These are phyloP conservation scores for Ceratocystis diversiconidia DNA, from an alignment of 2,329 filamentous ascomycete species.

Conservation along the genomic window DNA sequence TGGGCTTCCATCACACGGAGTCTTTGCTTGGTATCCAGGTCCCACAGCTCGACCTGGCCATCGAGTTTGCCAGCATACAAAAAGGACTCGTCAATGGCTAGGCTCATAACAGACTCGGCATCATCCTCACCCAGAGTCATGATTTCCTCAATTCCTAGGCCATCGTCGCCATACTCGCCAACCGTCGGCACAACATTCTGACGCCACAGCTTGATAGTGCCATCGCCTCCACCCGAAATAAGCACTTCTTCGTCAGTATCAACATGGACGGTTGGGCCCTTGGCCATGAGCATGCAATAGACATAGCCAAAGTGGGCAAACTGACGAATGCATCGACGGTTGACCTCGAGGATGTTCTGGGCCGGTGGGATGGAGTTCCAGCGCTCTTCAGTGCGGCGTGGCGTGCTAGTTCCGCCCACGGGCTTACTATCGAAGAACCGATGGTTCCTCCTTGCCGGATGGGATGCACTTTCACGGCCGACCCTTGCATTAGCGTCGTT, in stretches of 20 bases:
- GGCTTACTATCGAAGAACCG: constrained; percentile 87
- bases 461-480: constrained; percentile 48
- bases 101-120: constrained; percentile 53
- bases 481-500: constrained; percentile 47
- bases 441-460: constrained; percentile 65
- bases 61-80: constrained; percentile 80
- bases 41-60: constrained; percentile 89
- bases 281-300: constrained; percentile 84
- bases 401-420: constrained; percentile 66
- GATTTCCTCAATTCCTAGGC: constrained; percentile 52
- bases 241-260: constrained; percentile 65
- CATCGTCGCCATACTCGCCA: constrained; percentile 23
- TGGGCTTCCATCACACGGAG: constrained; percentile 74
- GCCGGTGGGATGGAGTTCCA: constrained; percentile 41
- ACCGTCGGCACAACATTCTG: constrained; percentile 29
- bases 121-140: constrained; percentile 49
- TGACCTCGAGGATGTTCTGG: constrained; percentile 58
- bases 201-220: constrained; percentile 87
- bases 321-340: constrained; percentile 62
- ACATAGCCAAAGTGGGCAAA: constrained; percentile 95
- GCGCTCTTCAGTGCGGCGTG: constrained; percentile 49
- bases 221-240: constrained; percentile 84
- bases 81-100: constrained; percentile 80
- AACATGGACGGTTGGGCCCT: constrained; percentile 50
- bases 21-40: constrained; percentile 84